Base-by-base conservation (phyloP, 2,329 filamentous ascomycete species). In the Amylocarpus encephaloides region DNA sequence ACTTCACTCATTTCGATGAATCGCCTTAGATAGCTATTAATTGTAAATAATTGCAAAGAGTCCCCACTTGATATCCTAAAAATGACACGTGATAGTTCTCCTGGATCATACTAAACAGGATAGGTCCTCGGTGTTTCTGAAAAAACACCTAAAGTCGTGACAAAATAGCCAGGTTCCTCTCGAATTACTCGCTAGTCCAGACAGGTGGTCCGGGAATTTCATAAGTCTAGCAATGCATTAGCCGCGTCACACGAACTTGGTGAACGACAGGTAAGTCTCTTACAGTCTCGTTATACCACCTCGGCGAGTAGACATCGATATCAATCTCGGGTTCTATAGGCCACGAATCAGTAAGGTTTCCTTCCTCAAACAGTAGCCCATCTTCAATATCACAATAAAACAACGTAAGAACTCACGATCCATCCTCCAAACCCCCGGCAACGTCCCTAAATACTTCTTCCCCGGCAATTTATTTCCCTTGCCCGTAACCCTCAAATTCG, bases 301-400 rank as follows among this genome's bases (percentile, higher is more conserved):
- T 48, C 29, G 41, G 30, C 13, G 49, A 49, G 34, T 56, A 56
- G 6, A 52, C 35, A 43, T 56, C 49, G 19, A 56, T 53, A 26
- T 54, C 54, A n/a, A 56, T 52, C 32, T 54, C 49, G 3, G 54
- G 54, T 32, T 56, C 53, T 55, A 36, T 18, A 38, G 18, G 36
- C 42, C 12, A 18, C 32, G 3, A 39, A 42, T 50, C 44, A 50
- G 35, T 11, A 34, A 16, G 1, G 7, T 16, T 9, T 39, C 44
- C 15, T n/a, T n/a, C n/a, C n/a, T n/a, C n/a, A n/a, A n/a, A n/a
- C n/a, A n/a, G n/a, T n/a, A n/a, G n/a, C n/a, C 44, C 11, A 36
- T 19, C 26, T 33, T 9, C 16, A n/a, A 43, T 3, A 34, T 13
- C 10, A 13, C 6, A 43, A 34, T 5, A 29, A 15, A 7, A 39